Conservation (phyloP, 1,284 basidiomycete species). For the Meira miltonrushii region DNA sequence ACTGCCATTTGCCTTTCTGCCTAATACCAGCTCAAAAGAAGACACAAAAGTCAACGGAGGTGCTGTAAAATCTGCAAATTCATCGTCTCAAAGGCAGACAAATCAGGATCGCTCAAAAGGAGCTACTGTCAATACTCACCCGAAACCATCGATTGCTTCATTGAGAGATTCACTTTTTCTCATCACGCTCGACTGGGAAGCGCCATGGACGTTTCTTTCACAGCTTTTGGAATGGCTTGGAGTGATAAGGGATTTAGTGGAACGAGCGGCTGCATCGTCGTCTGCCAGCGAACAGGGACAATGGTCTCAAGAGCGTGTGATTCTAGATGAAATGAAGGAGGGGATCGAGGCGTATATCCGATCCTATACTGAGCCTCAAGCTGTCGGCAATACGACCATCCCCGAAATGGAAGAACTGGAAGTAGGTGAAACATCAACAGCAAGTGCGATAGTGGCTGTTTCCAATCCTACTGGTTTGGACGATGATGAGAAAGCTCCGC, state of each 20-base stretch:
- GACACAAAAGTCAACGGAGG: background rate
- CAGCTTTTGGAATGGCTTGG: slow-evolving; percentile 78
- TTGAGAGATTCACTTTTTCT: slow-evolving; percentile 75
- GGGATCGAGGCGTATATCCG: slow-evolving; percentile 76
- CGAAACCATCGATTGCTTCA: slow-evolving; percentile 48
- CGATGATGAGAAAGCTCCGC: slow-evolving; percentile 23
- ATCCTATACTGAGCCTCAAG: slow-evolving; percentile 76
- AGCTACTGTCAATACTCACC: background rate
- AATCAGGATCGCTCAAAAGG: background rate
- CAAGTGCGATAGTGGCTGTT: slow-evolving; percentile 52
- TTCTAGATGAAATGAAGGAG: slow-evolving; percentile 65
- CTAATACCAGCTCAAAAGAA: slow-evolving; percentile 57
- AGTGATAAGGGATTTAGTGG: slow-evolving; percentile 19
- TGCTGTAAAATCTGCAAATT: background rate
- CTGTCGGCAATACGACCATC: slow-evolving; percentile 15
- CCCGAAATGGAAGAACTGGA: slow-evolving; percentile 6
- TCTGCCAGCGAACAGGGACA: slow-evolving; percentile 55
- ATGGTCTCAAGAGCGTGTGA: slow-evolving; percentile 64
- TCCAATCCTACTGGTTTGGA: slow-evolving; percentile 46
- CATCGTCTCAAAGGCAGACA: background rate
- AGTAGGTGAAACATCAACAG: slow-evolving; percentile 3
- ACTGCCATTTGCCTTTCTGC: slow-evolving; percentile 69
- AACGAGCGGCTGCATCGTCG: slow-evolving; percentile 4
- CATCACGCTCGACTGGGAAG: slow-evolving; percentile 91
- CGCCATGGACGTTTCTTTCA: slow-evolving; percentile 82